Conservation (phyloP, 2,329 filamentous ascomycete species). For the Penicillium janthinellum region DNA sequence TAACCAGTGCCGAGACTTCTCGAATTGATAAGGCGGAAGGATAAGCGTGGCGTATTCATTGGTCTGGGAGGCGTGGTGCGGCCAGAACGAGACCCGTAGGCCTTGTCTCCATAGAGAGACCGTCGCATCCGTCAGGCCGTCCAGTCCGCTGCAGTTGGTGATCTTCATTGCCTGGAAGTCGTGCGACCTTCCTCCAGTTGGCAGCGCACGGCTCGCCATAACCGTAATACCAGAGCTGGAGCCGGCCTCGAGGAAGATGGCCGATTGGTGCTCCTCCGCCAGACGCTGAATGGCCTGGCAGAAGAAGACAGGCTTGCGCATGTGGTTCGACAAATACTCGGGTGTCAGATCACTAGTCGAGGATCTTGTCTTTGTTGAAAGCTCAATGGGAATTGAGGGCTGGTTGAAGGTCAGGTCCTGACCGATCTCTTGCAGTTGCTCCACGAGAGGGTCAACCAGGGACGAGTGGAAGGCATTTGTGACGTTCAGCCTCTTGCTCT, state of each 20-base stretch:
- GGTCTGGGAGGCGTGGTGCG: slow-evolving; percentile 35
- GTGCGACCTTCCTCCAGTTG: neutral
- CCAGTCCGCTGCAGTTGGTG: slow-evolving; percentile 4
- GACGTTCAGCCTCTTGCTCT: slow-evolving; percentile 45
- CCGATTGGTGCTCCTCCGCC: slow-evolving; percentile 25
- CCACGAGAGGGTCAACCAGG: slow-evolving; percentile 42
- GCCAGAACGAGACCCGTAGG: slow-evolving; percentile 42
- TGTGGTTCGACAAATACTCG: slow-evolving; percentile 44
- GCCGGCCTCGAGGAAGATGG: slow-evolving; percentile 47
- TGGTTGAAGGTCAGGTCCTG: slow-evolving; percentile 35
- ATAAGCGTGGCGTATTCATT: slow-evolving; percentile 27
- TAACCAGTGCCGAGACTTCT: slow-evolving; percentile 44
- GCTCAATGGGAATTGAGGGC: slow-evolving; percentile 33
- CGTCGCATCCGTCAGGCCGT: slow-evolving; percentile 31
- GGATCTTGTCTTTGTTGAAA: slow-evolving; percentile 10
- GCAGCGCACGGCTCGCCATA: slow-evolving; percentile 35
- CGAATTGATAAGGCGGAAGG: slow-evolving; percentile 50
- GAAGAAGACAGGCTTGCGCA: slow-evolving; percentile 52
- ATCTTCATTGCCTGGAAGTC: slow-evolving; percentile 22
- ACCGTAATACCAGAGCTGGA: slow-evolving; percentile 35
- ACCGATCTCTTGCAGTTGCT: slow-evolving; percentile 29
- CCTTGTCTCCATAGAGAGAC: slow-evolving; percentile 47
- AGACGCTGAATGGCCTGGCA: slow-evolving; percentile 47
- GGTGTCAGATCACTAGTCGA: slow-evolving; percentile 2
- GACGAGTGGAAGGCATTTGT: slow-evolving; percentile 54